Evolutionary conservation across 306 rosid genomes (phyloP).

Genomic region (Prosopis cineraria): DNA sequence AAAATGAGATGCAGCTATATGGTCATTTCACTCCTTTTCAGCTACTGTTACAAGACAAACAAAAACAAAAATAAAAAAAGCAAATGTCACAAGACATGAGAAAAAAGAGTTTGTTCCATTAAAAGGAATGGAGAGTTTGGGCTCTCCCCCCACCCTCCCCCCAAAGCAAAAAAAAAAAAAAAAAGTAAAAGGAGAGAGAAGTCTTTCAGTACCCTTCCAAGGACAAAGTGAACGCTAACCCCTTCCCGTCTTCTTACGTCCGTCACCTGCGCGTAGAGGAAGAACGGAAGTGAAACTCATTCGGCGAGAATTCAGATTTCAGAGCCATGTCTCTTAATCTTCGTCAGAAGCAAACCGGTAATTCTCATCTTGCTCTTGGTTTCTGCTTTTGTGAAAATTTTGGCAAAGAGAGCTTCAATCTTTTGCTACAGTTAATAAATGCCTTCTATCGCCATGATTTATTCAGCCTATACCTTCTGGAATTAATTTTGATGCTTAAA

Average conservation of each 20-base stretch:
- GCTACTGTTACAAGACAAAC: no score
- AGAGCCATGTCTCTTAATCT: conserved; percentile 63
- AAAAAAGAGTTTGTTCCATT: no score
- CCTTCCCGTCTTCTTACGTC: not conserved
- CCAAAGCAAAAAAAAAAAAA: no score
- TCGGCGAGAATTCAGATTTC: not conserved
- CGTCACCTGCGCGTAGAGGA: not conserved
- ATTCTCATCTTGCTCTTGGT: not conserved
- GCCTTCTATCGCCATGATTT: not conserved
- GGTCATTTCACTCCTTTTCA: no score
- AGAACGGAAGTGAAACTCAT: not conserved
- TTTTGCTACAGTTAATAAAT: not conserved
- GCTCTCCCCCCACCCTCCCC: no score
- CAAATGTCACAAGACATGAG: no score
- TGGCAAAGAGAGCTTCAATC: not conserved
- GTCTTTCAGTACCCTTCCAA: not conserved
- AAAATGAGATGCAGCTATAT: no score
- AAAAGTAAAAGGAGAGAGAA: not conserved
- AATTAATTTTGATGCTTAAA: not conserved
- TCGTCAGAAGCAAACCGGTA: conserved; percentile 70
- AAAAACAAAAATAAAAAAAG: no score
- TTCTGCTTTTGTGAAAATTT: not conserved
- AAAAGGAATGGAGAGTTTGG: no score
- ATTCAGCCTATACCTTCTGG: not conserved
- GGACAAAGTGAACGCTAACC: not conserved